Base-by-base conservation (phyloP, 1,284 basidiomycete species). In the Moesziomyces parantarcticus region DNA sequence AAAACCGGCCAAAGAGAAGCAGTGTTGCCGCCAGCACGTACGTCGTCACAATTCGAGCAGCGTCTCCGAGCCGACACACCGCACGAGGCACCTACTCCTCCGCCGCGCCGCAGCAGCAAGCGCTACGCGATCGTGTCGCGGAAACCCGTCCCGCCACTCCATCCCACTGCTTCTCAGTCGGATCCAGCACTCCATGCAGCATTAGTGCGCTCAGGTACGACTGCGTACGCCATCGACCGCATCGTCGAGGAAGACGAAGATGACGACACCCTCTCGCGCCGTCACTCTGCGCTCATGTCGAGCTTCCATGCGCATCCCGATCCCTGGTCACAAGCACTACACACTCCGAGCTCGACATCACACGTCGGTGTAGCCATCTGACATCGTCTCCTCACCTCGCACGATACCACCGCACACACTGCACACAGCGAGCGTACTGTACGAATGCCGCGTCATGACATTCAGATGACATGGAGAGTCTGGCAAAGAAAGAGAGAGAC, bases 211-310 rank as follows among this genome's bases (percentile, higher is more conserved):
- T 32, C 26, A 6, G 46, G 26, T 11, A 48, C n/a, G 14, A 36
- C 50, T 18, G 41, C 21, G 5, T 45, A 41, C 26, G 21, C 32
- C 7, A 58, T 68, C 48, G 47, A 43, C 4, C 42, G 34, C 48
- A 68, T 68, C 22, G 25, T 50, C 7, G 55, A 68, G 8, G 55
- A 68, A 23, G 65, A 62, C 4, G 65, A 62, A 32, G 49, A 14
- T 2, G 40, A 34, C 16, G 16, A 39, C 11, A 16, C 18, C 36
- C 34, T 46, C 9, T 25, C 32, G 18, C 54, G 42, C 14, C 32
- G 55, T 6, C 62, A 65, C 25, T 50, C 43, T 2, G 50, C 43
- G 1, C 32, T 62, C 29, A 50, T 67, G 58, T 53, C 50, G 20
- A 54, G 50, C 14, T 60, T 29, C 22, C 16, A 39, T 18, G 16